Percentiles rank a stretch among this genome's conserved stretches.
Conservation (phyloP, 2,329 filamentous ascomycete genomes). For the Diplodia intermedia region DNA sequence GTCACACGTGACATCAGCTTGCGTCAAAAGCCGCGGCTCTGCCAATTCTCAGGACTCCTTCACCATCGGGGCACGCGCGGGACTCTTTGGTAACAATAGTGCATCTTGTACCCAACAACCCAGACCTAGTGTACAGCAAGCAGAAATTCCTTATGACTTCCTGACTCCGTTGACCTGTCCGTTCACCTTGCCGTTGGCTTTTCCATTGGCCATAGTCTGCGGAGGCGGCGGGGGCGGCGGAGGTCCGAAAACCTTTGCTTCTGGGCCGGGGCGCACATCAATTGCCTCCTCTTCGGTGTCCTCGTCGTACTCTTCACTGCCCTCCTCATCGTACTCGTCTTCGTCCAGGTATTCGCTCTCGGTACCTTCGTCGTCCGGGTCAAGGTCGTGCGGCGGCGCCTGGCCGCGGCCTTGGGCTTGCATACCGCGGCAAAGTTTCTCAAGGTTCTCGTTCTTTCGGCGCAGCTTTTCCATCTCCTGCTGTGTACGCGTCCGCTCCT, state of each 20-base stretch:
- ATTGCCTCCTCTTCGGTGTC: constrained; percentile 63
- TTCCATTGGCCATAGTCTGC: constrained; percentile 42
- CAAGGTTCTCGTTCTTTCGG: constrained; percentile 88
- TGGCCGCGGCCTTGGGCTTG: constrained; percentile 89
- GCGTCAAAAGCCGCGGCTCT: constrained; percentile 11
- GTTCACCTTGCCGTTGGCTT: constrained; percentile 44
- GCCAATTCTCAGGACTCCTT: neutral
- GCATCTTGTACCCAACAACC: constrained; percentile 23
- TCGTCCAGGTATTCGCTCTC: constrained; percentile 52
- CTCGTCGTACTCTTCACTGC: constrained; percentile 61
- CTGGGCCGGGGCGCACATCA: constrained; percentile 40
- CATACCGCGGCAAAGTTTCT: constrained; percentile 94
- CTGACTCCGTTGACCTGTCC: constrained; percentile 48
- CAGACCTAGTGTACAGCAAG: constrained; percentile 29
- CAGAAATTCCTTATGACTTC: constrained; percentile 29
- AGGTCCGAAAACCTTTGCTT: constrained; percentile 43
- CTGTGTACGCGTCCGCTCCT: constrained; percentile 80
- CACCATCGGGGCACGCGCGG: neutral
- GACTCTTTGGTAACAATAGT: constrained; percentile 1
- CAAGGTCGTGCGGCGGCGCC: constrained; percentile 58
- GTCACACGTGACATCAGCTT: constrained; percentile 22
- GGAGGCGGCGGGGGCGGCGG: constrained; percentile 43
- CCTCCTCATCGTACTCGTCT: constrained; percentile 53
- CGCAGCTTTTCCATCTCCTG: constrained; percentile 79
- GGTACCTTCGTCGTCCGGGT: constrained; percentile 64